Base-by-base conservation (phyloP, 805 yeast species). In the Sugiyamaella qingdaonensis region DNA sequence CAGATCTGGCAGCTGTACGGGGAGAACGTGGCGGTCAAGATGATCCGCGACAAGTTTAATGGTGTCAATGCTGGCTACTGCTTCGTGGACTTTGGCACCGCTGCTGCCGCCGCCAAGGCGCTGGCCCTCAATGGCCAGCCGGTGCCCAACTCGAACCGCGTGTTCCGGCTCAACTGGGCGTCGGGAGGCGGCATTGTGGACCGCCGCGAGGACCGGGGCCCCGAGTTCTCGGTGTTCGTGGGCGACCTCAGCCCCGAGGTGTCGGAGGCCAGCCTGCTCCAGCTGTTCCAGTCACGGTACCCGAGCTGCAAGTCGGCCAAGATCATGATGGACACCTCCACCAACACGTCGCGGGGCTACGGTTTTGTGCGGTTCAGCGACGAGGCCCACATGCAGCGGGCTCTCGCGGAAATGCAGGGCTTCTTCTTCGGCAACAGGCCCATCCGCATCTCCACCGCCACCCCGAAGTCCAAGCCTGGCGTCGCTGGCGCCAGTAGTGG, bases 361-460 rank as follows among this genome's bases (percentile, higher is more conserved):
- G 97, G 97, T 1, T 91, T 91, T 72, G 88, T 89, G n/a, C 81
- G 88, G 56, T 89, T 90, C 65, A 63, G 75, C 34, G 77, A 77
- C 54, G 83, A 79, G 55, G 75, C 76, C 10, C 89, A 85, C 37
- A 89, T 85, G 68, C 84, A 82, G 60, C 77, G 82, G 49, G 89
- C 96, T 0, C 67, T 88, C 39, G 64, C 75, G 19, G 95, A 87
- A 64, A 87, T 89, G 95, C 91, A 86, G 68, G 95, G 96, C 2
- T 76, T 76, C 16, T 72, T 80, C 37, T 69, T 89, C 44, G 84
- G 85, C 52, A 85, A 86, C 14, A 75, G 91, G 59, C 85, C 95
- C 4, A 85, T 90, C 48, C 75, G 94, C 57, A 87, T 90, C 31
- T 82, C 88, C 10, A 79, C 85, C 4, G 87, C 89, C 39, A 78